phyloP scores from a whole-genome alignment of 495 filamentous ascomycete genomes.

The Aspergillus avenaceus region DNA sequence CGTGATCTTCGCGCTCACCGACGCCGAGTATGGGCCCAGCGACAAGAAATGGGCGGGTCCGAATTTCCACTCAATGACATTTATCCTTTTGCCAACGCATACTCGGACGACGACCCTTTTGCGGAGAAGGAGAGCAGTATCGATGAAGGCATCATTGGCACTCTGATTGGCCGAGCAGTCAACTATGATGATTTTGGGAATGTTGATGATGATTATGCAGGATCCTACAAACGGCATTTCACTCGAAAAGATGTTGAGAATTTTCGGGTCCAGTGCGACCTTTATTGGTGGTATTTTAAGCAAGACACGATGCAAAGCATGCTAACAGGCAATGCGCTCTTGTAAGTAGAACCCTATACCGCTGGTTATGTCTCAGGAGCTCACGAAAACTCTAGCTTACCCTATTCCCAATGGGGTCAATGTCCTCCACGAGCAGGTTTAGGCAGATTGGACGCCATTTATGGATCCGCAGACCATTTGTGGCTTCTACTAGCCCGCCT shows the following conservation, averaged over 20 bases:
- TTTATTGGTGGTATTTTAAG: constrained; percentile 96
- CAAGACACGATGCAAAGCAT: constrained; percentile 91
- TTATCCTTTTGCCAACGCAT: constrained; percentile 15
- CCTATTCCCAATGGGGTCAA: constrained; percentile 74
- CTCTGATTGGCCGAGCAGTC: constrained; percentile 39
- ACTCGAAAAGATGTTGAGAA: constrained; percentile 69
- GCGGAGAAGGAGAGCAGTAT: constrained; percentile 38
- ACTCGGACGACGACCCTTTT: constrained; percentile 39
- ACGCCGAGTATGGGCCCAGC: constrained; percentile 25
- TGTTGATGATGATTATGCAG: constrained; percentile 25
- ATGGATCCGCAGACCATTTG: constrained; percentile 82
- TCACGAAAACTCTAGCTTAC: constrained; percentile 53
- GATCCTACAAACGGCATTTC: constrained; percentile 35
- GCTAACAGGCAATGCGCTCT: constrained; percentile 74
- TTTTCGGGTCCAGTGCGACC: constrained; percentile 76
- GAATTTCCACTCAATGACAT: constrained; percentile 11
- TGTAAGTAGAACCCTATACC: constrained; percentile 56
- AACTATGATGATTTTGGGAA: constrained; percentile 44
- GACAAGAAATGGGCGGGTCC: constrained; percentile 14
- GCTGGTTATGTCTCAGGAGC: background rate
- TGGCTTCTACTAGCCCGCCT: constrained; percentile 77
- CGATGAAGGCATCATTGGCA: constrained; percentile 40
- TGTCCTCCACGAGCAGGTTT: constrained; percentile 80
- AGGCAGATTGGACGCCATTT: constrained; percentile 74
- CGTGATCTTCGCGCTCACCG: constrained; percentile 59